Percentiles rank a stretch among this genome's conserved stretches.
These are phyloP conservation scores for Protomyces gravidus DNA, from an alignment of 1,139 yeast genomes.

Conservation along the genomic window DNA sequence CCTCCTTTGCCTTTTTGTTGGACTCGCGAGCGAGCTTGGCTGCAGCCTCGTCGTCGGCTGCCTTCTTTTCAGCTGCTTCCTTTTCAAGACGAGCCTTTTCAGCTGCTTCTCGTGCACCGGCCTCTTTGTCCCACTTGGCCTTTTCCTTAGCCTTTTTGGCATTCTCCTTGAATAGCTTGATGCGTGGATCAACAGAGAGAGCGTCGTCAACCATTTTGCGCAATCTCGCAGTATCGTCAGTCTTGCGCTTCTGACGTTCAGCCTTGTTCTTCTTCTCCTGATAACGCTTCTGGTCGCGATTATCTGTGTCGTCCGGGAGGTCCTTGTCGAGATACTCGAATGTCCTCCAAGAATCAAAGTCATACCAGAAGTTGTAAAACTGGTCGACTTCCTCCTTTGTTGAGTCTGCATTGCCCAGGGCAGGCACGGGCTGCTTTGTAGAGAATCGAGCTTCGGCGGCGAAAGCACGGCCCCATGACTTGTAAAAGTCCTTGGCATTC, in stretches of 20 bases:
- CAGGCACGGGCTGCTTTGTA: conserved; percentile 81
- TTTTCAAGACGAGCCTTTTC: conserved; percentile 81
- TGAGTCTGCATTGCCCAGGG: conserved; percentile 63
- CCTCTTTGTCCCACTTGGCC: conserved; percentile 96
- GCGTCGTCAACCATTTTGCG: conserved; percentile 86
- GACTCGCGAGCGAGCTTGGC: conserved; percentile 60
- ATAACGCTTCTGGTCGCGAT: conserved; percentile 98
- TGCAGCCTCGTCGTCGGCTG: conserved; percentile 65
- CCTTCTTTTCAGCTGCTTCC: conserved; percentile 77
- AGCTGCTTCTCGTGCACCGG: conserved; percentile 92
- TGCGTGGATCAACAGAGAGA: conserved; percentile 86
- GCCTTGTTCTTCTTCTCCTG: conserved; percentile 96
- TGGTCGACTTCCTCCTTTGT: conserved; percentile 79
- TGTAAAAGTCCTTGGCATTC: conserved; percentile 51
- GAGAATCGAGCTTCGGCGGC: conserved; percentile 89
- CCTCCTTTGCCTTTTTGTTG: conserved; percentile 86
- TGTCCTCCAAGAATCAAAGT: conserved; percentile 97
- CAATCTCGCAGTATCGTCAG: conserved; percentile 90
- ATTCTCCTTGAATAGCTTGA: conserved; percentile 83
- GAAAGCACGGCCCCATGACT: conserved; percentile 89
- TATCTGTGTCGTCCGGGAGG: conserved; percentile 97
- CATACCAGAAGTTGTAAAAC: conserved; percentile 89
- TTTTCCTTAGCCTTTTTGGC: conserved; percentile 94
- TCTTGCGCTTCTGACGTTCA: conserved; percentile 94
- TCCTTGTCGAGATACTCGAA: conserved; percentile 98